phyloP scores from a whole-genome alignment of 1,139 yeast species.

The Magnusiomyces ingens region DNA sequence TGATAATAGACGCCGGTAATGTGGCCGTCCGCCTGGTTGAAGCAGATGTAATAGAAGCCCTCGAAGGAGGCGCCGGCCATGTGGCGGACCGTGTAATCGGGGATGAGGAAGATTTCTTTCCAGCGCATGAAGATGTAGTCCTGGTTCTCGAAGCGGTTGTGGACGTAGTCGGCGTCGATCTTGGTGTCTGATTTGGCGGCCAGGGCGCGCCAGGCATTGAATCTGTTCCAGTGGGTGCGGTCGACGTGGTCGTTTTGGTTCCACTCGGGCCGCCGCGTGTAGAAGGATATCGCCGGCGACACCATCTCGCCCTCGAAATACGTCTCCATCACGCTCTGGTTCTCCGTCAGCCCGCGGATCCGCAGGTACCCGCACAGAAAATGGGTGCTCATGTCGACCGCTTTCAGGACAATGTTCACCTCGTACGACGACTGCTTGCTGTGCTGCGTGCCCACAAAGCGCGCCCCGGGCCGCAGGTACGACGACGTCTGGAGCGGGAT shows the following conservation, averaged over 20 bases:
- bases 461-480: conserved; percentile 53
- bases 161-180: conserved; percentile 28
- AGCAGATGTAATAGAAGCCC: conserved; percentile 83
- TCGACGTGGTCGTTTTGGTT: conserved; percentile 63
- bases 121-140: conserved; percentile 80
- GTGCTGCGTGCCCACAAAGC: conserved; percentile 64
- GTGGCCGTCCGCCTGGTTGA: conserved; percentile 68
- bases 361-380: conserved; percentile 70
- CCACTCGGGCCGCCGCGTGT: conserved; percentile 47
- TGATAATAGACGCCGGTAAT: conserved; percentile 80
- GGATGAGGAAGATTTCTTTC: conserved; percentile 84
- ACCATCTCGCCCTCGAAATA: conserved; percentile 84
- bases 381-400: conserved; percentile 56
- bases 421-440: conserved; percentile 63
- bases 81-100: conserved; percentile 60
- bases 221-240: conserved; percentile 79
- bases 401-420: conserved; percentile 64
- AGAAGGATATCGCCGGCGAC: conserved; percentile 48
- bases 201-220: conserved; percentile 50
- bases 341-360: conserved; percentile 71
- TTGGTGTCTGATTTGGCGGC: conserved; percentile 23
- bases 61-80: conserved; percentile 77
- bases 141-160: conserved; percentile 32
- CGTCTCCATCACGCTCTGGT: conserved; percentile 73
- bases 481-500: conserved; percentile 18